Percentiles rank a stretch among this genome's conserved stretches.
phyloP scores from a whole-genome alignment of 441 rosid genomes.

The Flueggea neowawraea region DNA sequence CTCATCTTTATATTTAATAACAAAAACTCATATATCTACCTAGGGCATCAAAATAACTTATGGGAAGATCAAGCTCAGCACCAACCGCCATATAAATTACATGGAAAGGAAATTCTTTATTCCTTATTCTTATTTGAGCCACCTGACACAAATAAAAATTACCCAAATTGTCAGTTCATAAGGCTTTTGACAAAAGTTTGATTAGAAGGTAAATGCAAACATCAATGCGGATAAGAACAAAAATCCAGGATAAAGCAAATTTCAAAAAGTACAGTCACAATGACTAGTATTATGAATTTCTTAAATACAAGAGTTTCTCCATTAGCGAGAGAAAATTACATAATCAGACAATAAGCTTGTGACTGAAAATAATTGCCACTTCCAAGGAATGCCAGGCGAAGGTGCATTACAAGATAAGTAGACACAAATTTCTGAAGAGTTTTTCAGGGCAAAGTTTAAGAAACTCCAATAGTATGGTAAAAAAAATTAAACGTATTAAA shows the following conservation, averaged over 20 bases:
- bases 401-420: too few relatives aligned
- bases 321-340: too few relatives aligned
- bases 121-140: conserved; percentile 75
- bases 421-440: too few relatives aligned
- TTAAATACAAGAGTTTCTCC: too few relatives aligned
- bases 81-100: conserved; percentile 73
- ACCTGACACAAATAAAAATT: conserved; percentile 50
- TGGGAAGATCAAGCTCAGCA: conserved; percentile 69
- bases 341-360: too few relatives aligned
- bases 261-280: too few relatives aligned
- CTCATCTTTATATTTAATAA: neutral
- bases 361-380: too few relatives aligned
- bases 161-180: conserved; percentile 2
- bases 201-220: conserved; percentile 1
- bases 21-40: conserved; percentile 37
- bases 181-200: conserved; percentile 9
- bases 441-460: too few relatives aligned
- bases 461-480: too few relatives aligned
- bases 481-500: too few relatives aligned
- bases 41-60: conserved; percentile 64
- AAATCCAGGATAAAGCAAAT: neutral
- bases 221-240: conserved; percentile 3
- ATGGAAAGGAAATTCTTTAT: conserved; percentile 43
- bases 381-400: too few relatives aligned
- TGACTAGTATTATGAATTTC: too few relatives aligned